These are phyloP conservation scores for Plectranthus barbatus DNA, from an alignment of 257 asterid genomes.

Conservation along the genomic window DNA sequence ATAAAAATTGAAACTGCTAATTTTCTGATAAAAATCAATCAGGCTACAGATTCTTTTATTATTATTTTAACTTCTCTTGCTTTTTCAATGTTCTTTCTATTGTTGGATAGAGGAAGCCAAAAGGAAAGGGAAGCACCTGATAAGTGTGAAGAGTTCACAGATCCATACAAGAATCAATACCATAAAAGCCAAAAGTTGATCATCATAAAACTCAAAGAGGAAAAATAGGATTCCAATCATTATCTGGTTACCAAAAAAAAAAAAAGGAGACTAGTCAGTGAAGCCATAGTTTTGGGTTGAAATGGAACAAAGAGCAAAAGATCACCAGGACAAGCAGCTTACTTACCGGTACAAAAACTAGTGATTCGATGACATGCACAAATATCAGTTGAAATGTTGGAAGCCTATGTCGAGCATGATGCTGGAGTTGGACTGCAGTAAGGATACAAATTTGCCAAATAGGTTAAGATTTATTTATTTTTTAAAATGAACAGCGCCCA, in stretches of 20 bases:
- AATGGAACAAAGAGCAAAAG: slow-evolving; percentile 7
- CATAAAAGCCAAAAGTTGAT: slow-evolving; percentile 96
- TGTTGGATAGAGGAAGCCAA: slow-evolving; percentile 14
- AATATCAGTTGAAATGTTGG: slow-evolving; percentile 98
- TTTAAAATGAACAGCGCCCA: not conserved
- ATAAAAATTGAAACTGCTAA: not conserved
- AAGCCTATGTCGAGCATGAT: slow-evolving; percentile 98
- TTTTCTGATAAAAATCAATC: not conserved
- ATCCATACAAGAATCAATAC: slow-evolving; percentile 97
- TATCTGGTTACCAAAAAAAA: slow-evolving; percentile 46
- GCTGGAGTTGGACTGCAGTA: slow-evolving; percentile 95
- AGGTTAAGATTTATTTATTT: not conserved
- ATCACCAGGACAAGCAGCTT: not conserved
- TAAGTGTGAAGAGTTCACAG: slow-evolving; percentile 90
- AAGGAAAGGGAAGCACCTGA: slow-evolving; percentile 60
- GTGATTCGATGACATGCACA: slow-evolving; percentile 97
- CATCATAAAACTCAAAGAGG: slow-evolving; percentile 97
- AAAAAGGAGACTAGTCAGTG: slow-evolving; percentile 7
- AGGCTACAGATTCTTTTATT: not conserved
- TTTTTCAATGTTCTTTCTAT: not conserved
- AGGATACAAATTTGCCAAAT: slow-evolving; percentile 15
- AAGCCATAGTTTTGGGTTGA: slow-evolving; percentile 5
- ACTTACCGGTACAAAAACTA: slow-evolving; percentile 96
- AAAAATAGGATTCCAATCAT: slow-evolving; percentile 98
- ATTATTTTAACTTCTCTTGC: not conserved